These are phyloP conservation scores for Apophysomyces sp. DNA, from an alignment of 371 early-diverging fungal genomes.

Conservation along the genomic window DNA sequence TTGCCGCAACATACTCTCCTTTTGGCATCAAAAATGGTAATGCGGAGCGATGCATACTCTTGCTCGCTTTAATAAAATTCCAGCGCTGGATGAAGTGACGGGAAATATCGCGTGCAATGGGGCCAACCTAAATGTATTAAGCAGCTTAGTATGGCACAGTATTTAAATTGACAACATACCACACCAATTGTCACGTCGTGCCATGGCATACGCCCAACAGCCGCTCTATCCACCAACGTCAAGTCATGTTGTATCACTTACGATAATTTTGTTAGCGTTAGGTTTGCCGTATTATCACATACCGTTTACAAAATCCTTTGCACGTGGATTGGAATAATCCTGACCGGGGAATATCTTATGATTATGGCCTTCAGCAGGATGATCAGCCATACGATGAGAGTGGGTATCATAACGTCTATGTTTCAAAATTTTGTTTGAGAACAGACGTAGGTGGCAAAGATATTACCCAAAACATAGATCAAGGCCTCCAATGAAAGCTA, in stretches of 20 bases:
- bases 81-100: constrained; percentile 92
- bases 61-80: constrained; percentile 81
- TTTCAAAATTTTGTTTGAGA: neutral
- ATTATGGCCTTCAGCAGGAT: constrained; percentile 45
- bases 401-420: constrained; percentile 82
- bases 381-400: constrained; percentile 79
- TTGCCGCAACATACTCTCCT: constrained; percentile 73
- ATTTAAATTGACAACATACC: constrained; percentile 25
- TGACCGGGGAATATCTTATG: constrained; percentile 75
- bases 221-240: constrained; percentile 57
- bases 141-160: neutral
- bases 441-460: neutral
- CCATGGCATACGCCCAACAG: constrained; percentile 91
- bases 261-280: neutral
- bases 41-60: constrained; percentile 58
- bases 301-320: constrained; percentile 85
- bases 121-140: constrained; percentile 49
- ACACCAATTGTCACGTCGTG: constrained; percentile 87
- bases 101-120: constrained; percentile 80
- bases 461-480: constrained; percentile 84
- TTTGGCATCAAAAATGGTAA: constrained; percentile 81
- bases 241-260: constrained; percentile 53
- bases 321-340: constrained; percentile 93
- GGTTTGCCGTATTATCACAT: constrained; percentile 1
- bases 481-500: constrained; percentile 91